Percentiles rank a stretch among this genome's conserved stretches.
Evolutionary conservation across 1,284 basidiomycete species (phyloP).

Genomic region (Leccinum angustisporum): DNA sequence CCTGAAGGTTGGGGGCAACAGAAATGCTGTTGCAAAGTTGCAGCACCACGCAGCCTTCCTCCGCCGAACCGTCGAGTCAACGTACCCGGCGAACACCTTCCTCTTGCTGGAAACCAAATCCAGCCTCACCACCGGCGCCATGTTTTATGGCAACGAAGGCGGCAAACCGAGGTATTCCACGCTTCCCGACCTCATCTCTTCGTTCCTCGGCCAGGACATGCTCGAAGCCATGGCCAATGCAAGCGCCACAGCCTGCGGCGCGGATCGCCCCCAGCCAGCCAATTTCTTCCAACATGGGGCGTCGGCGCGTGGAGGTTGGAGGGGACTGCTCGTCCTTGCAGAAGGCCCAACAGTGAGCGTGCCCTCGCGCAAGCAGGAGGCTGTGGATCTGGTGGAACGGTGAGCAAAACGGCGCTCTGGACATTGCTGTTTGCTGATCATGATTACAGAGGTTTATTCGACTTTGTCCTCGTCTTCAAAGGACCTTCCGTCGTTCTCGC

Average conservation of each 20-base stretch:
- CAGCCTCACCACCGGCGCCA: background rate
- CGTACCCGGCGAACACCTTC: background rate
- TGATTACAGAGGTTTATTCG: background rate
- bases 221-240: background rate
- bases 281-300: background rate
- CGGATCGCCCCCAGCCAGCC: background rate
- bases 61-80: background rate
- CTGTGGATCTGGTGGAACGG: background rate
- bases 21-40: background rate
- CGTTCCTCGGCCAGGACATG: background rate
- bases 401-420: background rate
- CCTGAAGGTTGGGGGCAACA: background rate
- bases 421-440: background rate
- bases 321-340: background rate
- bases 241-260: background rate
- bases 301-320: background rate
- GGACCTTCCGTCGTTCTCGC: background rate
- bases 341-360: background rate
- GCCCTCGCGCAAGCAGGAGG: background rate
- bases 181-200: background rate
- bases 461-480: background rate
- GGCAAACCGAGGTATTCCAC: background rate
- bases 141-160: background rate
- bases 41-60: background rate
- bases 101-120: background rate